These are phyloP conservation scores for Veloboletus limbatus DNA, from an alignment of 1,284 basidiomycete genomes.

Conservation along the genomic window DNA sequence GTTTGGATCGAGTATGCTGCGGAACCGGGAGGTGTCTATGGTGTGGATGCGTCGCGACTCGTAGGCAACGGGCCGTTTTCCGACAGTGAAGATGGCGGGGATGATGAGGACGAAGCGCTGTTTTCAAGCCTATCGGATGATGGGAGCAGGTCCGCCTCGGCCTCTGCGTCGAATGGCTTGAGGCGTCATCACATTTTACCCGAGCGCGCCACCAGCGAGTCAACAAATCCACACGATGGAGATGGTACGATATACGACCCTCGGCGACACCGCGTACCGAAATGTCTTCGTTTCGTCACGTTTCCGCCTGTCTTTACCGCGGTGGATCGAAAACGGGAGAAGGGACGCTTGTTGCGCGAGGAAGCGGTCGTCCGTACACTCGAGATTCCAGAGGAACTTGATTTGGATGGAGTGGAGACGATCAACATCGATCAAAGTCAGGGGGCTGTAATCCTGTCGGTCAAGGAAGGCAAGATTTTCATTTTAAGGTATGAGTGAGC, in stretches of 20 bases:
- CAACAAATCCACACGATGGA: conserved; percentile 20
- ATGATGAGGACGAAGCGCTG: conserved; percentile 17
- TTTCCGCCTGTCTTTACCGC: conserved; percentile 54
- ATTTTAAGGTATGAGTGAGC: conserved; percentile 64
- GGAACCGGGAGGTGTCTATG: conserved; percentile 32
- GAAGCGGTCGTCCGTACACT: conserved; percentile 57
- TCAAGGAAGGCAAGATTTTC: conserved; percentile 66
- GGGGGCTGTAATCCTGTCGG: conserved; percentile 67
- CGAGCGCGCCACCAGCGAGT: conserved; percentile 7
- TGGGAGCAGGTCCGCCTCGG: conserved; percentile 1
- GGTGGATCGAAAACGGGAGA: conserved; percentile 29
- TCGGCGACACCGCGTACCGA: conserved; percentile 38
- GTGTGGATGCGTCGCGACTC: conserved; percentile 28
- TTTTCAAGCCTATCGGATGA: conserved; percentile 14
- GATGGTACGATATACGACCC: conserved; percentile 25
- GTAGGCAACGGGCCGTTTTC: conserved; percentile 13
- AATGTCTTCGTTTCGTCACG: conserved; percentile 62
- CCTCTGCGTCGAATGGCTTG: conserved; percentile 3
- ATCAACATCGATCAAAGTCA: conserved; percentile 76
- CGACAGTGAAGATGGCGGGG: conserved; percentile 26
- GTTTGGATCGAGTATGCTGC: conserved; percentile 67
- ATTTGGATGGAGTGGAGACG: conserved; percentile 63
- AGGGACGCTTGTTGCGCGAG: conserved; percentile 23
- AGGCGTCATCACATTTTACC: neutral
- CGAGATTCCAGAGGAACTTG: conserved; percentile 59